phyloP scores from a whole-genome alignment of 176 grass and related monocot genomes.

The Eremochloa ophiuroides region DNA sequence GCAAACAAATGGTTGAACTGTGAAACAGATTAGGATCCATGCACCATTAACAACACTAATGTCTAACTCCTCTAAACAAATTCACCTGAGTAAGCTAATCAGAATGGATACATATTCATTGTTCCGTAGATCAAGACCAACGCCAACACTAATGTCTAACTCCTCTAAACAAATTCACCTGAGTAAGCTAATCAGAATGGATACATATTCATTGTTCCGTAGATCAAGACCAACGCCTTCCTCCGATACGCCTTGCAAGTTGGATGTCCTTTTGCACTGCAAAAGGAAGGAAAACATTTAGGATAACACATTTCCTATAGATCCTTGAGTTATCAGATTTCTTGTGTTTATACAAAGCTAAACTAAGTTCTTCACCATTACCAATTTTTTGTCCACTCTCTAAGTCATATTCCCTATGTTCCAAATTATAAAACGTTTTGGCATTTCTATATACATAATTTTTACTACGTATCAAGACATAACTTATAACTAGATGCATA shows the following conservation, averaged over 20 bases:
- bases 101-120: background rate
- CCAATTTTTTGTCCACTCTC: background rate
- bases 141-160: background rate
- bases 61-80: background rate
- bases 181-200: background rate
- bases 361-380: constrained; percentile 4
- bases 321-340: background rate
- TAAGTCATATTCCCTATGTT: background rate
- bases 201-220: too few species aligned
- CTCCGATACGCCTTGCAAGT: constrained; percentile 78
- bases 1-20: background rate
- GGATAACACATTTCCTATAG: background rate
- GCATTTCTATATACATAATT: too few species aligned
- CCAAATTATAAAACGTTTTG: too few species aligned
- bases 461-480: too few species aligned
- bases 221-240: constrained; percentile 38
- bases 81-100: background rate
- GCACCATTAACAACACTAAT: background rate
- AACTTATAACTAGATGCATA: too few species aligned
- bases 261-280: constrained; percentile 91
- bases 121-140: constrained; percentile 26
- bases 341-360: background rate
- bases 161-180: background rate
- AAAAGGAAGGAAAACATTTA: background rate
- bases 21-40: background rate